Percentiles rank a stretch among this genome's conserved stretches.
These are phyloP conservation scores for Neurospora sp. DNA, from an alignment of 2,329 filamentous ascomycete genomes.

Conservation along the genomic window DNA sequence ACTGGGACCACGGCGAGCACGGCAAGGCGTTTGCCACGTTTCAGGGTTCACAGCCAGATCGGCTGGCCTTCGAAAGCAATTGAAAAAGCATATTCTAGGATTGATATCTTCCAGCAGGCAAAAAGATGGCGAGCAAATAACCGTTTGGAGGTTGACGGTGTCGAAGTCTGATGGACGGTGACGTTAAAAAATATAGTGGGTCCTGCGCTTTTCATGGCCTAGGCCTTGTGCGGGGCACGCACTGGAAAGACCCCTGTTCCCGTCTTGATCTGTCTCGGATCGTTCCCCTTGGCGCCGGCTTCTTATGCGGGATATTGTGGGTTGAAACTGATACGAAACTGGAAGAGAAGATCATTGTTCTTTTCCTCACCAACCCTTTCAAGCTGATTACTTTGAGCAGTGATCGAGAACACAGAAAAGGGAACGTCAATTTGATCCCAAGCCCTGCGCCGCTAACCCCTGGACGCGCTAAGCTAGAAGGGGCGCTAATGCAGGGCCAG, in stretches of 20 bases:
- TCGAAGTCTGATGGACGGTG: not conserved
- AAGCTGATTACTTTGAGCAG: not conserved
- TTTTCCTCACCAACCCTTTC: not conserved
- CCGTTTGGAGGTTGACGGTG: not conserved
- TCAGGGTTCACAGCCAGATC: not conserved
- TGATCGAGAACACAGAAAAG: not conserved
- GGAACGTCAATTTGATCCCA: not conserved
- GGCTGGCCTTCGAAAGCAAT: not conserved
- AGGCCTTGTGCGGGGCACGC: not conserved
- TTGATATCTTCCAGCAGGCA: not conserved
- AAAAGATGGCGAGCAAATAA: not conserved
- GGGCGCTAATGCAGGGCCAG: not conserved
- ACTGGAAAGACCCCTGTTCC: not conserved
- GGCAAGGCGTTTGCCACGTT: not conserved
- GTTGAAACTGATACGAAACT: not conserved
- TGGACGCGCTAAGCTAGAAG: not conserved
- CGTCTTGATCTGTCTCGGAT: not conserved
- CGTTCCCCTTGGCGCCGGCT: not conserved
- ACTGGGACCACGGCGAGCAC: not conserved
- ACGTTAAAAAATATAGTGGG: not conserved
- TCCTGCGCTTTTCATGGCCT: not conserved
- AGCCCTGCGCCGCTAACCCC: not conserved
- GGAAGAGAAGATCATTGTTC: not conserved
- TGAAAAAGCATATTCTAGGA: not conserved
- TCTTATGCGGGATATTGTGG: not conserved